Evolutionary conservation across 2,329 filamentous ascomycete genomes (phyloP).

Genomic region (Talaromyces pinophilus): DNA sequence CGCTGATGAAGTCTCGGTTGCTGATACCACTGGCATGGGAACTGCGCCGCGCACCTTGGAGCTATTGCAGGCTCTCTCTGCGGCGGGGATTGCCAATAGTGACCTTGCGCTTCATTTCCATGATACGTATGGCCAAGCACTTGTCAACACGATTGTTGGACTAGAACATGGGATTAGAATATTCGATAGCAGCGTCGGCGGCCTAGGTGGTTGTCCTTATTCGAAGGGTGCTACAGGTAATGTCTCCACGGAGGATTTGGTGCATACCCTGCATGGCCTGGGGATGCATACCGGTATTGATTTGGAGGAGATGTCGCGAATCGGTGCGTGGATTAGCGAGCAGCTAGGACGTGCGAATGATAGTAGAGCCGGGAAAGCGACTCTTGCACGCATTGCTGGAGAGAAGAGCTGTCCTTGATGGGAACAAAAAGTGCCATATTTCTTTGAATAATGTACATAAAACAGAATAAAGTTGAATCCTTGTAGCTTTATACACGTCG

Average conservation of each 20-base stretch:
- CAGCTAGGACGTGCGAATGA: conserved; percentile 56
- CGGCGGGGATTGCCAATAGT: conserved; percentile 60
- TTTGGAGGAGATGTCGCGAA: conserved; percentile 55
- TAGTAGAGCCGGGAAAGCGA: conserved; percentile 57
- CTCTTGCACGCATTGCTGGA: conserved; percentile 41
- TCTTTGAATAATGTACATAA: not conserved
- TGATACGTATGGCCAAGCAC: conserved; percentile 65
- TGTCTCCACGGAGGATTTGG: conserved; percentile 64
- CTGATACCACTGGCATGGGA: conserved; percentile 68
- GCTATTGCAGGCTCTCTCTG: conserved; percentile 59
- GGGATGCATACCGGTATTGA: conserved; percentile 62
- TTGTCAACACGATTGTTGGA: conserved; percentile 64
- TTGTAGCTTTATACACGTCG: not conserved
- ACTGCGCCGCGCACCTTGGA: conserved; percentile 62
- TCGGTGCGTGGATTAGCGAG: conserved; percentile 59
- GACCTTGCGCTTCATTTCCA: conserved; percentile 67
- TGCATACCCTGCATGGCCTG: conserved; percentile 62
- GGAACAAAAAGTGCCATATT: not conserved
- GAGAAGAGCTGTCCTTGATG: conserved; percentile 23
- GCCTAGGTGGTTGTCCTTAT: conserved; percentile 65
- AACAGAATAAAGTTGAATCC: not conserved
- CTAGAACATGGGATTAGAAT: conserved; percentile 64
- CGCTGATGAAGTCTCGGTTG: conserved; percentile 65
- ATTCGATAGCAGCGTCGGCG: conserved; percentile 65
- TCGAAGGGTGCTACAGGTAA: conserved; percentile 67